A percentile compares a stretch with the other conserved stretches of the same genome.
phyloP scores from a whole-genome alignment of 2,329 filamentous ascomycete genomes.

The Claviceps cyperi region DNA sequence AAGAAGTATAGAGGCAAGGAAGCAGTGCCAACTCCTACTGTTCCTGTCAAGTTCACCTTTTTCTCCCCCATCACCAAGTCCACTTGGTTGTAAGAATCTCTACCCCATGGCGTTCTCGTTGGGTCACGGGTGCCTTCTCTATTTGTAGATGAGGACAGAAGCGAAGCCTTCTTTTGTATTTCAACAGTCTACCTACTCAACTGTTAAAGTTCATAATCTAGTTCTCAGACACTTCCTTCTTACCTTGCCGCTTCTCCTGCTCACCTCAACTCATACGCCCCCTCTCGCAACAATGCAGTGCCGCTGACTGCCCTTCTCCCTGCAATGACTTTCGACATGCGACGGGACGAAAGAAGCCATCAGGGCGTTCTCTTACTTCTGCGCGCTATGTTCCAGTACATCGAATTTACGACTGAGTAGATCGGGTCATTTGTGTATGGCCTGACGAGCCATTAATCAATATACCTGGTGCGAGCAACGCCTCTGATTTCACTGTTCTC shows the following conservation, averaged over 20 bases:
- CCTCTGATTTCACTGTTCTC: conserved; percentile 18
- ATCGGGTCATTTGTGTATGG: conserved; percentile 23
- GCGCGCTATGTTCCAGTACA: conserved; percentile 22
- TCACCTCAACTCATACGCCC: neutral
- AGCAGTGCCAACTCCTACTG: neutral
- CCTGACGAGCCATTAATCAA: conserved; percentile 25
- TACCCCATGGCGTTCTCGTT: neutral
- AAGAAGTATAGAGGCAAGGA: no score
- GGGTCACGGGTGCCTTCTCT: neutral
- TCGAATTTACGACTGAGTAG: conserved; percentile 18
- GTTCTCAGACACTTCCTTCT: neutral
- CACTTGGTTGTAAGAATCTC: neutral
- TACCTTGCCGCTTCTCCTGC: neutral
- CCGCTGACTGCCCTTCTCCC: neutral
- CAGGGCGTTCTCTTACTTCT: conserved; percentile 27
- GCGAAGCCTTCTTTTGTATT: neutral
- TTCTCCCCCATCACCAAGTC: neutral
- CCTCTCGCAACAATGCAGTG: neutral
- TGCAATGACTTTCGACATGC: conserved; percentile 15
- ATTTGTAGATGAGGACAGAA: neutral
- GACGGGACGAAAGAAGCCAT: conserved; percentile 28
- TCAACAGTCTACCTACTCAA: neutral
- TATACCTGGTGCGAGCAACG: conserved; percentile 23
- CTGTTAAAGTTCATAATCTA: neutral
- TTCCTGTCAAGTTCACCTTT: neutral